Evolutionary conservation across 192 early-diverging fungal genomes (phyloP), one percentile per base, ranked within the genome.

Genomic region (Diversispora epigaea): DNA sequence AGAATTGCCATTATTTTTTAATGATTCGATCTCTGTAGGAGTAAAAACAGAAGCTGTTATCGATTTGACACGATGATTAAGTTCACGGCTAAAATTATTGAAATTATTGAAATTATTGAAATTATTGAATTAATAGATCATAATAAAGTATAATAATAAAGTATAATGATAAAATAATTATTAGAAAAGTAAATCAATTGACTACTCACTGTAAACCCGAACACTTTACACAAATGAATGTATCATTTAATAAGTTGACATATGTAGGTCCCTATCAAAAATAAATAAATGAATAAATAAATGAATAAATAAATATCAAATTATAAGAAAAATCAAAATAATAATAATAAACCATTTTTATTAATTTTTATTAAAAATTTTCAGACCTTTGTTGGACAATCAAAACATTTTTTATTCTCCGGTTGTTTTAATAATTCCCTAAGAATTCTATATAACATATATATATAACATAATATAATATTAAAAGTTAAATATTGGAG

Each of bases 61-160:
- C 10, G 87, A 86, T 60, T 90, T 90, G 62, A 90, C 84, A 56
- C 89, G 76, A 75, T 88, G 87, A 74, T 82, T 84, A 61, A 88
- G 73, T 68, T 87, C 84, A 19, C 89, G 86, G 41, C 87, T 86
- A 71, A 17, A 47, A 54, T 7, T 47, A 62, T 32, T 2, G 25
- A 32, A 32, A 32, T 32, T 32, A 32, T 32, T 32, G 25, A 32
- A 32, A 1, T 32, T 32, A 32, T 32, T 2, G 25, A 2, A 32
- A 32, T 32, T 32, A 32, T 32, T 32, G 25, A n/a, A n/a, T n/a
- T n/a, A n/a, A n/a, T n/a, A n/a, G n/a, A n/a, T n/a, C n/a, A n/a
- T n/a, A n/a, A n/a, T n/a, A n/a, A n/a, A n/a, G n/a, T n/a, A n/a
- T n/a, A n/a, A n/a, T n/a, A n/a, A n/a, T n/a, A n/a, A n/a, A n/a